phyloP scores from a whole-genome alignment of 768 basidiomycete species.

The Termitomyces sp. region DNA sequence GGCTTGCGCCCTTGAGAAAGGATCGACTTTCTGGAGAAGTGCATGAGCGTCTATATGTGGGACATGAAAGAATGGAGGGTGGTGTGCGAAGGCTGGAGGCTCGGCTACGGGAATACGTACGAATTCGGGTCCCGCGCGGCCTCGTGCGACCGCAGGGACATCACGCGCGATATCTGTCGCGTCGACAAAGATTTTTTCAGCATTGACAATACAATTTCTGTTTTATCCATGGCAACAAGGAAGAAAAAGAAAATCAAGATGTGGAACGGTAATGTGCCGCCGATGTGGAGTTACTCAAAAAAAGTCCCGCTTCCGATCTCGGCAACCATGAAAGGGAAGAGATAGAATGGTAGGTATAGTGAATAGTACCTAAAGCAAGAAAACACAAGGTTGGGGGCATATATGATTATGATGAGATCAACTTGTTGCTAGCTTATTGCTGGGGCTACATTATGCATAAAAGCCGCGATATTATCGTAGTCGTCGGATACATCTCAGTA shows the following conservation, averaged over 20 bases:
- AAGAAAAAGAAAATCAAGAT: background rate
- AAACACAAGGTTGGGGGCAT: no score
- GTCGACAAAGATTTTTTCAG: constrained; percentile 2
- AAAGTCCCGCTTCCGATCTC: background rate
- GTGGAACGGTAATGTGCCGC: background rate
- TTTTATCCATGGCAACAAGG: background rate
- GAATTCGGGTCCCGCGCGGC: constrained; percentile 12
- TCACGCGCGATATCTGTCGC: constrained; percentile 4
- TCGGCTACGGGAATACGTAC: constrained; percentile 14
- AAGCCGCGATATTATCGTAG: background rate
- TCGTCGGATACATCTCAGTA: no score
- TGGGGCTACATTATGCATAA: background rate
- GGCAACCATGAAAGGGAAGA: background rate
- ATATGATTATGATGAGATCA: background rate
- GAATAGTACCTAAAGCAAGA: background rate
- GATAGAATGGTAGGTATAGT: background rate
- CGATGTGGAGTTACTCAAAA: background rate
- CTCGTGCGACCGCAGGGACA: constrained; percentile 6
- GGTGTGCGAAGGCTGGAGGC: constrained; percentile 1
- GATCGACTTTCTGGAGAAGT: constrained; percentile 47
- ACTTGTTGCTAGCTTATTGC: background rate
- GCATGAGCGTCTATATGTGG: constrained; percentile 24
- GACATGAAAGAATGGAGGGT: constrained; percentile 4
- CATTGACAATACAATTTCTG: background rate
- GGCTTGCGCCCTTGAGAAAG: constrained; percentile 49